Evolutionary conservation across 192 early-diverging fungal species (phyloP), one percentile per base, ranked within the genome.

Genomic region (Coemansia sp.): DNA sequence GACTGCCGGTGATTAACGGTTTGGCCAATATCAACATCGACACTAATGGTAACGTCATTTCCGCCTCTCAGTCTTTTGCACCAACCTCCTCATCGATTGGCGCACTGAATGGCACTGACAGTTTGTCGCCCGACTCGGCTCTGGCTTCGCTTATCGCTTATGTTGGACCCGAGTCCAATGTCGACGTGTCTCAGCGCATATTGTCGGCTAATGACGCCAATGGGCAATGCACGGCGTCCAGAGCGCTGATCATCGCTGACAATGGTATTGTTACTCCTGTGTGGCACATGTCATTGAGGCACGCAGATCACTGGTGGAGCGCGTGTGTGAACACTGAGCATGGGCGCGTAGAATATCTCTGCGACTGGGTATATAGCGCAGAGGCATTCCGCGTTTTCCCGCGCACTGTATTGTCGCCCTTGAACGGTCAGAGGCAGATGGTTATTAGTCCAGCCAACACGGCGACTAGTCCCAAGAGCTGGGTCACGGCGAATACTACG

Each of bases 1-100:
- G 89, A 11, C 48, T 93, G 6, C 85, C 88, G 63, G 87, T 98
- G 11, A 75, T 87, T 29, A 98, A 96, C 74, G 92, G 87, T 44
- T 89, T 95, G 69, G 92, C 91, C 46, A 94, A 92, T 69, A 77
- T 94, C 75, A 95, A 98, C 68, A 75, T 96, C 45, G 88, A 90
- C 57, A 21, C 62, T 9, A 46, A 83, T 33, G 91, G 91, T 36
- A 66, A 75, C 27, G 74, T 97, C 51, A 84, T 95, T 19, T 92
- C 90, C 37, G 91, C 88, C 66, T 89, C 90, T 42, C 83, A 90
- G 50, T 89, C 92, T 6, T 94, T 97, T 70, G 72, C 60, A 3
- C 59, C 13, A 24, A 24, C 16, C 17, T 36, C 36, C 34, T 14
- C 34, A 11, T 27, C 35, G 7, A 42, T 34, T 13, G 29, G n/a